A percentile compares a stretch with the other conserved stretches of the same genome.
phyloP scores from a whole-genome alignment of 2,329 filamentous ascomycete species.

The Aspergillus versicolor region DNA sequence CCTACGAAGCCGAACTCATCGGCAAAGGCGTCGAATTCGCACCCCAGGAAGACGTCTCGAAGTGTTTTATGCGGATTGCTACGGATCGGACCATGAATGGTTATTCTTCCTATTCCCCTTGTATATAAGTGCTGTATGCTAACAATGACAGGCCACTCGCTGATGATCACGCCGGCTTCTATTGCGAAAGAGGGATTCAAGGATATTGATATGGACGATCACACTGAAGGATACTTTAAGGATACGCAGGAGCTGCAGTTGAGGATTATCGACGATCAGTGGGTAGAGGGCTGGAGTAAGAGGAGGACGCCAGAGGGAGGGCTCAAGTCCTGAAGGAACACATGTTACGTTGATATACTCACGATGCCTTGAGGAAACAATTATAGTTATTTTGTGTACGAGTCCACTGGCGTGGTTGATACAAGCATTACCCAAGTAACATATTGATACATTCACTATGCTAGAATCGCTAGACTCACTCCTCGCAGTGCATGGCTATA shows the following conservation, averaged over 20 bases:
- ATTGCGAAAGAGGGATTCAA: conserved; percentile 42
- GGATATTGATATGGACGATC: conserved; percentile 43
- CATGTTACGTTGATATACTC: no score
- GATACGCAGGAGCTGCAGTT: conserved; percentile 41
- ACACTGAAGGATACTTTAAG: conserved; percentile 41
- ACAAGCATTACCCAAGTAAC: no score
- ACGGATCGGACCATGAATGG: conserved; percentile 34
- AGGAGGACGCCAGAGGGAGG: conserved; percentile 13
- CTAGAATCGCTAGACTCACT: no score
- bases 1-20: conserved; percentile 14
- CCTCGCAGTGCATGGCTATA: no score
- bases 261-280: conserved; percentile 45
- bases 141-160: conserved; percentile 30
- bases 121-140: no score
- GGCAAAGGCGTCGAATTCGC: conserved; percentile 13
- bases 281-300: conserved; percentile 31
- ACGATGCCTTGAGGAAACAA: no score
- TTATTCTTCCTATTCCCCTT: neutral
- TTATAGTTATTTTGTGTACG: no score
- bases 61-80: conserved; percentile 27
- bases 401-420: no score
- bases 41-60: conserved; percentile 11
- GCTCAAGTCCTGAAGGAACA: neutral
- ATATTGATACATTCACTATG: no score
- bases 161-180: conserved; percentile 43